These are phyloP conservation scores for Urtica urens DNA, from an alignment of 306 rosid genomes.

Conservation along the genomic window DNA sequence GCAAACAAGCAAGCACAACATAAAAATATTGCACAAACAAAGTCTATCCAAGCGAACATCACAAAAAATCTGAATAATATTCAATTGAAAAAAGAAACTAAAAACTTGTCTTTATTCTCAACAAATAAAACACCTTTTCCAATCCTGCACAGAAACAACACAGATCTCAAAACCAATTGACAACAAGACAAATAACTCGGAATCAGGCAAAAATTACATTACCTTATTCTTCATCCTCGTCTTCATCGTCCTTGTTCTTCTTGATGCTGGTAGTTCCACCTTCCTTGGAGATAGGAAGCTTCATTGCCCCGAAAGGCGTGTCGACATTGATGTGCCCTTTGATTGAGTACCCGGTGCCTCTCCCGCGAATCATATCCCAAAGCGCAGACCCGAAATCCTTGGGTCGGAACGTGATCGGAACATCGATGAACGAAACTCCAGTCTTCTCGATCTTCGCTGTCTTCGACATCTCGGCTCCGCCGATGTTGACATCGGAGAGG, in stretches of 20 bases:
- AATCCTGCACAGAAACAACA: no score
- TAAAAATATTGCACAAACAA: no score
- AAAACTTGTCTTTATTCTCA: no score
- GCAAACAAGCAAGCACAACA: no score
- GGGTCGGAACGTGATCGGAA: conserved; percentile 84
- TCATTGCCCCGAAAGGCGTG: conserved; percentile 90
- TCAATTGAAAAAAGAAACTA: no score
- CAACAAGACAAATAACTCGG: no score
- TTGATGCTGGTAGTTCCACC: conserved; percentile 89
- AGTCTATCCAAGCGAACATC: no score
- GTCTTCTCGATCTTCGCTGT: conserved; percentile 53
- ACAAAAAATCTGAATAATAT: no score
- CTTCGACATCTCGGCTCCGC: conserved; percentile 53
- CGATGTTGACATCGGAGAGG: conserved; percentile 71
- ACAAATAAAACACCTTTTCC: no score
- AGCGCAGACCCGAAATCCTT: conserved; percentile 90
- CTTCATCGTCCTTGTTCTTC: conserved; percentile 62
- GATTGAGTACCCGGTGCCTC: conserved; percentile 72
- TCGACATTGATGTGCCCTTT: conserved; percentile 73
- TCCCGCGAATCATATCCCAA: conserved; percentile 97
- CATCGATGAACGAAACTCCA: conserved; percentile 42
- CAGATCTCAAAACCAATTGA: no score
- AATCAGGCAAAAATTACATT: conserved; percentile 17
- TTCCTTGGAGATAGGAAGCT: conserved; percentile 77
- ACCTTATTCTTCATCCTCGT: conserved; percentile 62